Base-by-base conservation (phyloP, 352 stramenopile genomes). In the Phytophthora fragariaefolia region DNA sequence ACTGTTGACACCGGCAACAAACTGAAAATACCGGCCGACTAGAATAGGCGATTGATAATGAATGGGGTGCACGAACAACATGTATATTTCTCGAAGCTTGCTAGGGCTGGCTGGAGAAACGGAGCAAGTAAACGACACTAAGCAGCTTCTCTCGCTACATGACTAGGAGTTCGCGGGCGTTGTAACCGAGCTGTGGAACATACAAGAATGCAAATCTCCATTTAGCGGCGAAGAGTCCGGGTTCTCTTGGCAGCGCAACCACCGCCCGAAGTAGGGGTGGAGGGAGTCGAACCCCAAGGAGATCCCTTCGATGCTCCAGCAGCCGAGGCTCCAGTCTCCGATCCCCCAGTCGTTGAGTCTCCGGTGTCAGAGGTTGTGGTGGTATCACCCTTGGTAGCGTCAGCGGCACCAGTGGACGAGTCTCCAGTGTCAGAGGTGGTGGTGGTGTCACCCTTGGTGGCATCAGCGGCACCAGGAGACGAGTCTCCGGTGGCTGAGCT, bases 21-120 rank as follows among this genome's bases (percentile, higher is more conserved):
- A 56, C 24, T 51, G 42, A 72, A 72, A 68, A 68, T 72, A 63
- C 38, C 42, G 53, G 1, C 62, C 26, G 28, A 64, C 50, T 42
- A 68, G 51, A 68, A 64, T 72, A 72, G 50, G 50, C 60, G n/a
- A 23, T 50, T 51, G 30, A 55, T 17, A 17, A 42, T 40, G 22
- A 49, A 63, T 28, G 12, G 46, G 48, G 26, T 32, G 10, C 38
- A 64, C 57, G 18, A 65, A n/a, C 18, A 26, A 63, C 30, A 26
- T 63, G 43, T 43, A 43, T 55, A 63, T 48, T 68, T 63, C 27
- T 59, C 56, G 58, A 55, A 55, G 4, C 30, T 51, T 43, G 15
- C 20, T 43, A 17, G 20, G 36, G 36, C 17, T 48, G 55, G n/a
- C 45, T 60, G 34, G 30, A 58, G 40, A 56, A 58, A 26, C 36